phyloP scores from a whole-genome alignment of 1,284 basidiomycete species.

The Inonotus obliquus region DNA sequence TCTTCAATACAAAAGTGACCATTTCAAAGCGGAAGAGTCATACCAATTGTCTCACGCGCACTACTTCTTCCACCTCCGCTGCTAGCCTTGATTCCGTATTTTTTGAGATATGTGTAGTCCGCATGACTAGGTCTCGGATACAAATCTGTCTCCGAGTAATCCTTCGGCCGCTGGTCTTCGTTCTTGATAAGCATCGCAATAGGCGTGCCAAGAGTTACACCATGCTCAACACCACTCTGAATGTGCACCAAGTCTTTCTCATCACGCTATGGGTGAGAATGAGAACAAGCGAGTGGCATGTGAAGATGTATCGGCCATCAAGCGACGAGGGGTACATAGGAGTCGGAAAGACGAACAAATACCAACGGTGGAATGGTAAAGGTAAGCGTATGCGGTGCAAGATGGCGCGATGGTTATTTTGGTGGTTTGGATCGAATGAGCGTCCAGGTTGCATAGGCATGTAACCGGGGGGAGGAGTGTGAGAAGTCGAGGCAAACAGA shows the following conservation, averaged over 20 bases:
- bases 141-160: slow-evolving; percentile 97
- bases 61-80: slow-evolving; percentile 93
- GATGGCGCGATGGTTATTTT: not conserved
- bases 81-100: slow-evolving; percentile 97
- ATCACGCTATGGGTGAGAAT: slow-evolving; percentile 60
- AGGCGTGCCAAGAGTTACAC: slow-evolving; percentile 95
- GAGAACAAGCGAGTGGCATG: not conserved
- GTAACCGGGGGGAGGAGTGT: not conserved
- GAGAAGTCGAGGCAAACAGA: not conserved
- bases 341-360: not conserved
- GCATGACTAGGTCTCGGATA: slow-evolving; percentile 98
- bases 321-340: not conserved
- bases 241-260: slow-evolving; percentile 95
- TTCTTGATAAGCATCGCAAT: slow-evolving; percentile 95
- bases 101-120: slow-evolving; percentile 97
- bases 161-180: slow-evolving; percentile 97
- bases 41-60: slow-evolving; percentile 96
- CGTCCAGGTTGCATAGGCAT: not conserved
- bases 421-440: not conserved
- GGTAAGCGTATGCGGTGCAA: not conserved
- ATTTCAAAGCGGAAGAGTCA: slow-evolving; percentile 17
- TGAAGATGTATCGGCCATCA: not conserved
- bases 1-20: not conserved
- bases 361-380: not conserved
- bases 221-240: slow-evolving; percentile 92